Evolutionary conservation across 352 stramenopile genomes (phyloP).

Genomic region (Phytophthora foliorum): DNA sequence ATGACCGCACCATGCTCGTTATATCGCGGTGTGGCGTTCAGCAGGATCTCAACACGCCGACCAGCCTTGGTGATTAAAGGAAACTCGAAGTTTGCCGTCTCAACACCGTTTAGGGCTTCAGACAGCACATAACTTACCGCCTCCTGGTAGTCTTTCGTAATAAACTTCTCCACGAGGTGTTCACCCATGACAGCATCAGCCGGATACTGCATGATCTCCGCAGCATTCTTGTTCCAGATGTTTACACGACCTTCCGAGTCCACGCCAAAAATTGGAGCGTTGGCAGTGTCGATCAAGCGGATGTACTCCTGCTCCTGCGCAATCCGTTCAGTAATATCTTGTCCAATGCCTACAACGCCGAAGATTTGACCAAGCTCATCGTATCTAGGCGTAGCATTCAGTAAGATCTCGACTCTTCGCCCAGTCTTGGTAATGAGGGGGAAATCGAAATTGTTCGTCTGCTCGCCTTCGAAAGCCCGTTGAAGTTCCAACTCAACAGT

Average conservation of each 20-base stretch:
- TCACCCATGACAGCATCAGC: slow-evolving; percentile 69
- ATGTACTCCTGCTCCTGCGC: slow-evolving; percentile 74
- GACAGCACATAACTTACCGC: slow-evolving; percentile 61
- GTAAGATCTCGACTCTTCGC: slow-evolving; percentile 56
- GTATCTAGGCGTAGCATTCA: slow-evolving; percentile 78
- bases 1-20: slow-evolving; percentile 57
- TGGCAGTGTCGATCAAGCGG: slow-evolving; percentile 77
- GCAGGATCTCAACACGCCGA: slow-evolving; percentile 52
- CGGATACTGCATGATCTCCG: slow-evolving; percentile 72
- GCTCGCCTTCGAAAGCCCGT: slow-evolving; percentile 55
- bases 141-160: slow-evolving; percentile 65
- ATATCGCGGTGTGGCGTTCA: slow-evolving; percentile 64
- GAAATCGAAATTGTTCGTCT: slow-evolving; percentile 89
- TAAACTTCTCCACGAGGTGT: slow-evolving; percentile 72
- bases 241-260: slow-evolving; percentile 68
- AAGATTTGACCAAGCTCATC: slow-evolving; percentile 77
- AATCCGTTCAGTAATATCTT: slow-evolving; percentile 75
- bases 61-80: slow-evolving; percentile 58
- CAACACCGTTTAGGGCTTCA: slow-evolving; percentile 64
- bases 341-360: slow-evolving; percentile 83
- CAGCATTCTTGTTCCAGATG: slow-evolving; percentile 75
- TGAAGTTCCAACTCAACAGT: slow-evolving; percentile 38
- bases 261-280: slow-evolving; percentile 80
- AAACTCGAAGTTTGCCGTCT: slow-evolving; percentile 78
- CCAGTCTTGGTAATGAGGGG: slow-evolving; percentile 62